Evolutionary conservation across 139 green algal genomes (phyloP).

Genomic region (Diplosphaera chodatii): DNA sequence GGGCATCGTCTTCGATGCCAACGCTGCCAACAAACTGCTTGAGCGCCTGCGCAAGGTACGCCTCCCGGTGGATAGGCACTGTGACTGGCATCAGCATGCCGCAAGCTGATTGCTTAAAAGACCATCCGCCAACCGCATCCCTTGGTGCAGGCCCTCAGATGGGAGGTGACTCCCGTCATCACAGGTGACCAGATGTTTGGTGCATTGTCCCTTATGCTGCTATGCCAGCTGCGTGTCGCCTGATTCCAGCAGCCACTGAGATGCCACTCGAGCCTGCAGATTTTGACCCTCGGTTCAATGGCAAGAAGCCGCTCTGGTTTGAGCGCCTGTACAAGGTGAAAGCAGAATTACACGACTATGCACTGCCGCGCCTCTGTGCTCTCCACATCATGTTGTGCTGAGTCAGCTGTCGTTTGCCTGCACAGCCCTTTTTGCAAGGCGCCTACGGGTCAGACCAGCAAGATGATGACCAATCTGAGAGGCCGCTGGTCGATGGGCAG

Average conservation of each 20-base stretch:
- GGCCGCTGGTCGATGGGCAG: background rate
- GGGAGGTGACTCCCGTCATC: slow-evolving; percentile 37
- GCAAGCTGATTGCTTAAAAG: no score
- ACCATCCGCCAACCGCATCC: no score
- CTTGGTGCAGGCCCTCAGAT: slow-evolving; percentile 21
- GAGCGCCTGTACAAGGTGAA: slow-evolving; percentile 12
- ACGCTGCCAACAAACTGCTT: slow-evolving; percentile 23
- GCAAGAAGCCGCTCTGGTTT: slow-evolving; percentile 15
- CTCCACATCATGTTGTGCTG: no score
- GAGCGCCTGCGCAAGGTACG: slow-evolving; percentile 25
- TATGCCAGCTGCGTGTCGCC: no score
- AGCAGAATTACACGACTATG: no score
- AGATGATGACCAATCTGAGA: background rate
- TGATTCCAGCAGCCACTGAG: no score
- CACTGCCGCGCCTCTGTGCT: no score
- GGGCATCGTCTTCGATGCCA: slow-evolving; percentile 33
- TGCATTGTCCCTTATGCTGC: no score
- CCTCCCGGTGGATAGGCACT: no score
- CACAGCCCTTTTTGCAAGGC: background rate
- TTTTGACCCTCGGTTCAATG: slow-evolving; percentile 24
- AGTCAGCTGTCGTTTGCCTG: no score
- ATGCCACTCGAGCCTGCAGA: no score
- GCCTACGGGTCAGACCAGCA: background rate
- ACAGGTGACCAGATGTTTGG: slow-evolving; percentile 1
- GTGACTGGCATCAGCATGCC: no score